Percentiles rank a stretch among this genome's conserved stretches.
Evolutionary conservation across 805 yeast genomes (phyloP).

Genomic region (Hanseniaspora lachancei): DNA sequence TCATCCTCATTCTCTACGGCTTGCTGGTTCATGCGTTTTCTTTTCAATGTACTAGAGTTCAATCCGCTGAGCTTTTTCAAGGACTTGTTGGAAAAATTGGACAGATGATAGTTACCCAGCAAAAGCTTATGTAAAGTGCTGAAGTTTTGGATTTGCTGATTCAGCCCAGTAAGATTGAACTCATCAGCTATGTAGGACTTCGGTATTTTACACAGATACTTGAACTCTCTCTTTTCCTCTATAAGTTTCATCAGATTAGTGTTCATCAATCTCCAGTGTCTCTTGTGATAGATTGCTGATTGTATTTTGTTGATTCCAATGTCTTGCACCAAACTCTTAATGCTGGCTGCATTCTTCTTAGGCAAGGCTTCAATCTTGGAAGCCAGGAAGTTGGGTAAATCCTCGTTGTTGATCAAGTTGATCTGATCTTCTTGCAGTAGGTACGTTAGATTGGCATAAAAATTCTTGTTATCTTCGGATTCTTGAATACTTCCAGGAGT

Average conservation of each 20-base stretch:
- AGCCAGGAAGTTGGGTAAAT: not conserved
- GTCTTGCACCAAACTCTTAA: not conserved
- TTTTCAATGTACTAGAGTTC: not conserved
- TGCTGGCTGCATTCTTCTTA: not conserved
- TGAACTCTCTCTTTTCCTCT: constrained; percentile 41
- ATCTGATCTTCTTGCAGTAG: not conserved
- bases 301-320: not conserved
- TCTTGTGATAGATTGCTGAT: not conserved
- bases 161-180: constrained; percentile 83
- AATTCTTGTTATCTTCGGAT: not conserved
- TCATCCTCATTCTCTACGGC: constrained; percentile 18
- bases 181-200: constrained; percentile 93
- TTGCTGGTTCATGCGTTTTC: constrained; percentile 36
- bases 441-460: not conserved
- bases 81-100: not conserved
- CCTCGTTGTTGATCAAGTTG: not conserved
- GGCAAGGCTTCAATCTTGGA: not conserved
- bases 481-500: not conserved
- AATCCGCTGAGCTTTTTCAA: not conserved
- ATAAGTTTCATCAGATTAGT: constrained; percentile 30
- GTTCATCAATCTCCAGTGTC: constrained; percentile 4
- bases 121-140: constrained; percentile 84
- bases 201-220: constrained; percentile 81
- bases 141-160: constrained; percentile 76
- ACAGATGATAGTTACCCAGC: constrained; percentile 36